Conservation (phyloP, 768 basidiomycete genomes). For the Tulasnella sp. region DNA sequence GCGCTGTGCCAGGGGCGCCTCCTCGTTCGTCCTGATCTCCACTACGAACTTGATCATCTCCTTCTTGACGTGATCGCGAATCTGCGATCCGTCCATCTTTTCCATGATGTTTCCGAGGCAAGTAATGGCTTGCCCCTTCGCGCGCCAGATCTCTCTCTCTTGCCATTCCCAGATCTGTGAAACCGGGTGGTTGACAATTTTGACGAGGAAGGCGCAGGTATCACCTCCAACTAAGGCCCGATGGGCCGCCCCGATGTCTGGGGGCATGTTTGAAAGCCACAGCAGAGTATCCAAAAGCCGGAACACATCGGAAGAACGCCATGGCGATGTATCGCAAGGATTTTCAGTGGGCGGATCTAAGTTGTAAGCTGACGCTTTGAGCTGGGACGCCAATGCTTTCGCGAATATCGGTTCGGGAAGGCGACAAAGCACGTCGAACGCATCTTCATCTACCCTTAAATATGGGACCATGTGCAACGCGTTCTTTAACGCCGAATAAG, state of each 20-base stretch:
- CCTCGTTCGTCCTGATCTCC: background rate
- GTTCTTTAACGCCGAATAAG: background rate
- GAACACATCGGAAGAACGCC: background rate
- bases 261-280: background rate
- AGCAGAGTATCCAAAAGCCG: background rate
- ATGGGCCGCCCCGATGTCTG: background rate
- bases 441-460: background rate
- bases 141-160: background rate
- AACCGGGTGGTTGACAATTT: background rate
- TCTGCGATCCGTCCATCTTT: background rate
- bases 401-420: background rate
- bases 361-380: background rate
- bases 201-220: background rate
- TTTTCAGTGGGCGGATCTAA: background rate
- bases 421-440: background rate
- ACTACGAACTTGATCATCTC: background rate
- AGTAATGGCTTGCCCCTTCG: background rate
- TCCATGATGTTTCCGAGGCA: background rate
- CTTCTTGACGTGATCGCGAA: background rate
- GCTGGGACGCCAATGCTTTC: background rate
- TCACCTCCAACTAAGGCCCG: background rate
- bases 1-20: background rate
- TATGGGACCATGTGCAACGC: background rate
- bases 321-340: no score
- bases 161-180: background rate